A percentile compares a stretch with the other conserved stretches of the same genome.
Evolutionary conservation across 495 filamentous ascomycete species (phyloP).

Genomic region (Chaetomium tenue): DNA sequence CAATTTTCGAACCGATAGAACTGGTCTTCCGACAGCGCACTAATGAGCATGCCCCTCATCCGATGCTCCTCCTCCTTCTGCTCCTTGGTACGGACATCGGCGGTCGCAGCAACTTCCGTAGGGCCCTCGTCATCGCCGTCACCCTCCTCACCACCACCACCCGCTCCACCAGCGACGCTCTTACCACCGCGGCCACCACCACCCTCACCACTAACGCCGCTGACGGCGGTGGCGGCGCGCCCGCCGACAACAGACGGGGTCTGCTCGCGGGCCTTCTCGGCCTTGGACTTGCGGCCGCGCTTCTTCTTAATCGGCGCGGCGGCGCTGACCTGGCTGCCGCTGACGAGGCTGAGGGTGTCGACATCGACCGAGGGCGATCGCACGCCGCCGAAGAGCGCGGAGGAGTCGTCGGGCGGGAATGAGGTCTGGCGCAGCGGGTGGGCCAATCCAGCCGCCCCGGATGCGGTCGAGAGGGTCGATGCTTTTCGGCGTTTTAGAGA

Average conservation of each 20-base stretch:
- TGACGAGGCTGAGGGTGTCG: slow-evolving; percentile 66
- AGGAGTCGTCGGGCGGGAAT: slow-evolving; percentile 64
- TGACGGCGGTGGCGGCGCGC: slow-evolving; percentile 47
- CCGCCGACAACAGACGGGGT: slow-evolving; percentile 51
- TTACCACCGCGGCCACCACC: slow-evolving; percentile 38
- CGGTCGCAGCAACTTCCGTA: slow-evolving; percentile 63
- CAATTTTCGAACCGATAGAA: slow-evolving; percentile 70
- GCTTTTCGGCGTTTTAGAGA: slow-evolving; percentile 64
- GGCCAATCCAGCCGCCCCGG: slow-evolving; percentile 42
- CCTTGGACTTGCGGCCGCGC: slow-evolving; percentile 66
- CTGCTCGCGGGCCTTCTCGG: slow-evolving; percentile 52
- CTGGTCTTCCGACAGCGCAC: slow-evolving; percentile 66
- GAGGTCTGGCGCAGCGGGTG: slow-evolving; percentile 89
- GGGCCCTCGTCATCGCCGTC: slow-evolving; percentile 67
- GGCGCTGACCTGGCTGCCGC: slow-evolving; percentile 61
- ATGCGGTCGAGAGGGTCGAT: slow-evolving; percentile 52
- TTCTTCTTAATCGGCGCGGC: slow-evolving; percentile 52
- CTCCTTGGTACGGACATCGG: slow-evolving; percentile 60
- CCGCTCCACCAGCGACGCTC: slow-evolving; percentile 28
- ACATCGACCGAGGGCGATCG: slow-evolving; percentile 65
- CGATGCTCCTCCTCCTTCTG: slow-evolving; percentile 68
- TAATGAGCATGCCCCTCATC: slow-evolving; percentile 59
- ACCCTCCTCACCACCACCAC: slow-evolving; percentile 46
- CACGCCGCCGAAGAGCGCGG: slow-evolving; percentile 41
- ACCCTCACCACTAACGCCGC: slow-evolving; percentile 44